Evolutionary conservation across 2,329 filamentous ascomycete genomes (phyloP).

Genomic region (Fusarium sp.): DNA sequence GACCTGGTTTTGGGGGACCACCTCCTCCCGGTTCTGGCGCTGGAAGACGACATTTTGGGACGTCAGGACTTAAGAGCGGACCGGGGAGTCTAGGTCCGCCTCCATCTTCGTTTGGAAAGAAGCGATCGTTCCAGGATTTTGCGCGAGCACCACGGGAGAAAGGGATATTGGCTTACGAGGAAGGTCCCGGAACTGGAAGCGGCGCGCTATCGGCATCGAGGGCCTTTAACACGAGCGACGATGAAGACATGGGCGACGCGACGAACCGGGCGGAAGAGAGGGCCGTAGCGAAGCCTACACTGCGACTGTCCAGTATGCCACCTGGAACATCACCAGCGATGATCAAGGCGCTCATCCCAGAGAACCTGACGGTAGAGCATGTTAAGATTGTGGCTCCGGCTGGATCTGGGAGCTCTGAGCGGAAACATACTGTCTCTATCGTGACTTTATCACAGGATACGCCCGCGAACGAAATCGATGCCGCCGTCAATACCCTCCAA

Average conservation of each 20-base stretch:
- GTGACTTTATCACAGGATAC: constrained; percentile 83
- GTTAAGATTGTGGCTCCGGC: constrained; percentile 72
- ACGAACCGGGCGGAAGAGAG: constrained; percentile 61
- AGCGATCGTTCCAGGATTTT: constrained; percentile 58
- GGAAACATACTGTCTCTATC: constrained; percentile 78
- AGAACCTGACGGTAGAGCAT: constrained; percentile 71
- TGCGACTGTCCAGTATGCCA: constrained; percentile 67
- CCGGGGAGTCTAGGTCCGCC: constrained; percentile 67
- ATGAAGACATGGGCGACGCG: constrained; percentile 59
- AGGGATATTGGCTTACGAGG: constrained; percentile 49
- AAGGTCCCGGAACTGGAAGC: constrained; percentile 43
- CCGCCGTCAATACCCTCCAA: constrained; percentile 77
- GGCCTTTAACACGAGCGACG: constrained; percentile 74
- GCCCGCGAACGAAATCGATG: constrained; percentile 82
- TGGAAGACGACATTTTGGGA: constrained; percentile 71
- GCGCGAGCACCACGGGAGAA: constrained; percentile 48
- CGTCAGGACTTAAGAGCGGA: constrained; percentile 64
- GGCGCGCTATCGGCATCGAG: constrained; percentile 67
- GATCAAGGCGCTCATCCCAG: constrained; percentile 66
- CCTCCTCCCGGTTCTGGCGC: constrained; percentile 41
- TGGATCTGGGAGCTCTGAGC: constrained; percentile 63
- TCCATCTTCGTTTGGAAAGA: constrained; percentile 60
- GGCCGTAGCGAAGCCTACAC: constrained; percentile 67
- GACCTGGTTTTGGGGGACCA: constrained; percentile 43
- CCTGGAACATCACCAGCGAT: constrained; percentile 66